These are phyloP conservation scores for Xerocomus brunneocitrinus DNA, from an alignment of 768 basidiomycete genomes.

Conservation along the genomic window DNA sequence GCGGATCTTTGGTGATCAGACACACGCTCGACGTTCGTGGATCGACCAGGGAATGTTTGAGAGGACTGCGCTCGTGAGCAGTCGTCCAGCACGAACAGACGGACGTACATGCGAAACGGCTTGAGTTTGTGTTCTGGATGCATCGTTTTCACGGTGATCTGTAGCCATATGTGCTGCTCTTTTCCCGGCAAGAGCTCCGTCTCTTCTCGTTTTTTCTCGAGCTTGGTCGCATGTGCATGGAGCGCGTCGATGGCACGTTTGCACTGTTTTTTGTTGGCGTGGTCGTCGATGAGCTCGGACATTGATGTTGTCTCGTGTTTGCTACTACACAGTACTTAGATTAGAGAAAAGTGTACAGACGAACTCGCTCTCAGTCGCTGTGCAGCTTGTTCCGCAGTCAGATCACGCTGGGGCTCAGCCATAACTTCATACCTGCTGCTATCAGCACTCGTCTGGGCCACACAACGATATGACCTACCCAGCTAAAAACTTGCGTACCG, in stretches of 20 bases:
- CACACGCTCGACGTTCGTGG: constrained; percentile 79
- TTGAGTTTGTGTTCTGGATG: constrained; percentile 71
- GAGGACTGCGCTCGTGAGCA: constrained; percentile 40
- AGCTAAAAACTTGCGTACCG: constrained; percentile 83
- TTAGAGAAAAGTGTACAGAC: constrained; percentile 53
- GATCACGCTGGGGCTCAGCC: constrained; percentile 85
- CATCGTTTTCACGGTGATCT: constrained; percentile 82
- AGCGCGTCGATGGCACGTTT: constrained; percentile 77
- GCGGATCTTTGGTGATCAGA: constrained; percentile 93
- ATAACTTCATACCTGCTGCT: constrained; percentile 74
- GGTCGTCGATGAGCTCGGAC: constrained; percentile 62
- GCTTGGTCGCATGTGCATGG: constrained; percentile 61
- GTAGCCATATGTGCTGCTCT: constrained; percentile 87
- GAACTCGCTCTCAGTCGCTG: constrained; percentile 48
- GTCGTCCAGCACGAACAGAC: not conserved
- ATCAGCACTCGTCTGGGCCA: not conserved
- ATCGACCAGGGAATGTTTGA: constrained; percentile 80
- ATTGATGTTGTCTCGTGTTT: constrained; percentile 32
- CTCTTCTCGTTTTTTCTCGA: constrained; percentile 60
- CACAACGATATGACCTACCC: constrained; percentile 48
- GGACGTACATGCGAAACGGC: constrained; percentile 76
- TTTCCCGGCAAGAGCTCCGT: constrained; percentile 70
- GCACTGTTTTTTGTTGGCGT: constrained; percentile 69
- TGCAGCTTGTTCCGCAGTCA: constrained; percentile 88
- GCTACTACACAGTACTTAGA: not conserved